Conservation (phyloP, 2,329 filamentous ascomycete genomes). For the Claviceps sp. region DNA sequence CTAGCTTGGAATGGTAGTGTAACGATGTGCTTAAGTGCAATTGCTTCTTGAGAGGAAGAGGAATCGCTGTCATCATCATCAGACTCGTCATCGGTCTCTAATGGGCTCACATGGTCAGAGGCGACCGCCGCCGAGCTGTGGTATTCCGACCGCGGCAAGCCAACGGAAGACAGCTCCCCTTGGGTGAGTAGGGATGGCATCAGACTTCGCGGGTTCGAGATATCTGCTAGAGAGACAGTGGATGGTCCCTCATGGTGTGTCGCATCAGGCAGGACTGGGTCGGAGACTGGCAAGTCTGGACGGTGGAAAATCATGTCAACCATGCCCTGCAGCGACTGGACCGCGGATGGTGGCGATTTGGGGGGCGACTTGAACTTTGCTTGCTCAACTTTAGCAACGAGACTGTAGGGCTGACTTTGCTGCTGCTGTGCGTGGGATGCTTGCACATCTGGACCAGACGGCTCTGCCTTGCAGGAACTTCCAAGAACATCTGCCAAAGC, state of each 20-base stretch:
- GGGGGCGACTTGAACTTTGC: not conserved
- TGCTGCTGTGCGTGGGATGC: not conserved
- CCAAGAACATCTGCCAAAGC: not conserved
- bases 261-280: constrained; percentile 10
- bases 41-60: constrained; percentile 4
- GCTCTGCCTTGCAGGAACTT: not conserved
- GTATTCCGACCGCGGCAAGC: constrained; percentile 5
- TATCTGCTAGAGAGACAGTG: constrained; percentile 26
- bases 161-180: constrained; percentile 6
- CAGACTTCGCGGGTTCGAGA: constrained; percentile 18
- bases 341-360: constrained; percentile 10
- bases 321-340: constrained; percentile 10
- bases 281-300: constrained; percentile 9
- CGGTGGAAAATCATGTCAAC: constrained; percentile 10
- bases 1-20: constrained; percentile 45
- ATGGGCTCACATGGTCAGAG: constrained; percentile 15
- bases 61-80: constrained; percentile 9
- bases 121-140: constrained; percentile 14
- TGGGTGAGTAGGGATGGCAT: constrained; percentile 11
- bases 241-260: constrained; percentile 12
- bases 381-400: constrained; percentile 1
- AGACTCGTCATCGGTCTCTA: constrained; percentile 12
- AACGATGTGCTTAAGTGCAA: constrained; percentile 30
- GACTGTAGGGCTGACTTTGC: not conserved
- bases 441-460: not conserved